A percentile compares a stretch with the other conserved stretches of the same genome.
phyloP scores from a whole-genome alignment of 2,329 filamentous ascomycete species.

The Pseudogymnoascus sp. region DNA sequence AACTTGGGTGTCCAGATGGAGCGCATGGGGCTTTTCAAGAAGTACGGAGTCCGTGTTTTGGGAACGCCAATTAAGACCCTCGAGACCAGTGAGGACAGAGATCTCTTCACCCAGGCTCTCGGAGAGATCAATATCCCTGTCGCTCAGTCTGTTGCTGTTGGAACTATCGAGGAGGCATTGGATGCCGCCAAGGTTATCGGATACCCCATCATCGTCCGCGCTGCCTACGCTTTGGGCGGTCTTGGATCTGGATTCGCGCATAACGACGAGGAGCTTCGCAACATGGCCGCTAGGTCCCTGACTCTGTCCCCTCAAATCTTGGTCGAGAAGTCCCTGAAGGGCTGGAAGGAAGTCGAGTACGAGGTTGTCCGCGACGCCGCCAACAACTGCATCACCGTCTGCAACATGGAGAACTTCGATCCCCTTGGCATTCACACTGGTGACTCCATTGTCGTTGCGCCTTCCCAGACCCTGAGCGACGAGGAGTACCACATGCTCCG shows the following conservation, averaged over 20 bases:
- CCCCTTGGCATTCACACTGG: constrained; percentile 95
- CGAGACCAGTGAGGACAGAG: constrained; percentile 90
- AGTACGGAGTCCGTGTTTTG: constrained; percentile 89
- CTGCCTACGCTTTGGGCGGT: constrained; percentile 91
- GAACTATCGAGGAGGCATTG: constrained; percentile 84
- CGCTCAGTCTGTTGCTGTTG: constrained; percentile 88
- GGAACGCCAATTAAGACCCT: constrained; percentile 92
- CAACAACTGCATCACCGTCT: constrained; percentile 98
- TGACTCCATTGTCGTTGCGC: constrained; percentile 96
- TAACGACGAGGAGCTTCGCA: constrained; percentile 85
- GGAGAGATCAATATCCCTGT: constrained; percentile 98
- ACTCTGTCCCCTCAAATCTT: constrained; percentile 93
- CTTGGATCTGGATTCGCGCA: constrained; percentile 93
- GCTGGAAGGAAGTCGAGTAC: constrained; percentile 99
- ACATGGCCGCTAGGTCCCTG: constrained; percentile 85
- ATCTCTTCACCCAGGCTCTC: constrained; percentile 88
- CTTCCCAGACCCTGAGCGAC: constrained; percentile 91
- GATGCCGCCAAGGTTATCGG: constrained; percentile 78
- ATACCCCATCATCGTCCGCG: constrained; percentile 96
- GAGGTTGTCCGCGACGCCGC: constrained; percentile 94
- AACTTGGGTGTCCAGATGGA: constrained; percentile 98
- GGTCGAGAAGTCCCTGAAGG: constrained; percentile 97
- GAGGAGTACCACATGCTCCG: constrained; percentile 99
- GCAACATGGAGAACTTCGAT: constrained; percentile 98
- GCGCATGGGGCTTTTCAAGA: constrained; percentile 87